These are phyloP conservation scores for Schwanniomyces vanrijiae DNA, from an alignment of 805 yeast species.

Conservation along the genomic window DNA sequence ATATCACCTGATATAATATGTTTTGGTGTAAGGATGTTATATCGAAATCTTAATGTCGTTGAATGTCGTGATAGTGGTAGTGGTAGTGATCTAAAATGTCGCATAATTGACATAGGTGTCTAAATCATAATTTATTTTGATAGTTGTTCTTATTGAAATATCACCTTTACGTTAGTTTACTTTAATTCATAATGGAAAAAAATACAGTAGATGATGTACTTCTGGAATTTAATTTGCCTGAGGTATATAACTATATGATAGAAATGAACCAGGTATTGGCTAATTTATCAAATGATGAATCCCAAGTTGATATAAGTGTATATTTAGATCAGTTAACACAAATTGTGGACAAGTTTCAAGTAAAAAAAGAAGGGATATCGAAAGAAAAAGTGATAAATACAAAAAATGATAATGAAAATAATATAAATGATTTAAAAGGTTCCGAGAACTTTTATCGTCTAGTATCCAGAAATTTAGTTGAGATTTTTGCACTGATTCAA, in stretches of 20 bases:
- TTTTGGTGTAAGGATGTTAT: too few relatives aligned
- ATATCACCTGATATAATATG: too few relatives aligned
- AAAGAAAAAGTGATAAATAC: not conserved
- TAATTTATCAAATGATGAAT: conserved; percentile 1
- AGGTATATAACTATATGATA: conserved; percentile 19
- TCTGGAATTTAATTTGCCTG: conserved; percentile 15
- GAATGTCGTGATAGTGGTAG: not conserved
- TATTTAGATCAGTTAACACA: conserved; percentile 23
- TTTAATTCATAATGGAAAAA: not conserved
- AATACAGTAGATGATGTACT: conserved; percentile 1
- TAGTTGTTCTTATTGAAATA: not conserved
- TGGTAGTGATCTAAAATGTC: not conserved
- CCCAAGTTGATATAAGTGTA: conserved; percentile 13
- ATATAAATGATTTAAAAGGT: not conserved
- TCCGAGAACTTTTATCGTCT: conserved; percentile 24
- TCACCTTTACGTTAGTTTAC: not conserved
- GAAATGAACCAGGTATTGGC: conserved; percentile 18
- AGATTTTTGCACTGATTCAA: conserved; percentile 29
- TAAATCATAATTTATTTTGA: not conserved
- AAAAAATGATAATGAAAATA: not conserved
- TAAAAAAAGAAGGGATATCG: conserved; percentile 1
- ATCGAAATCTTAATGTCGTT: not conserved
- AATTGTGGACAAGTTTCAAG: conserved; percentile 23
- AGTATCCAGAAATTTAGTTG: conserved; percentile 26
- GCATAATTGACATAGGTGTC: not conserved